These are phyloP conservation scores for Parietaria judaica DNA, from an alignment of 306 rosid genomes.

Conservation along the genomic window DNA sequence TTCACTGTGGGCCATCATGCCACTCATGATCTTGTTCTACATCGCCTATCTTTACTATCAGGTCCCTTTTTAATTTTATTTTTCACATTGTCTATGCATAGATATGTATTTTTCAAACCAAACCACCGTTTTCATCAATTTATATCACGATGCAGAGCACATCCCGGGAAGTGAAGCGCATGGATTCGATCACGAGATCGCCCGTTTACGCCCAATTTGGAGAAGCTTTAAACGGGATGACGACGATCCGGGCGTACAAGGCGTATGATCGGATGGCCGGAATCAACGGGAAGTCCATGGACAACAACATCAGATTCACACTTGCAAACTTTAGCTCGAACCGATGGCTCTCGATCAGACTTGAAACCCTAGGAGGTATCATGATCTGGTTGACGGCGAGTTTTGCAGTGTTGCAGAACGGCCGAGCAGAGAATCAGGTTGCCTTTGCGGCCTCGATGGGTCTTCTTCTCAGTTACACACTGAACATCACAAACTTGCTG, in stretches of 20 bases:
- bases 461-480: conserved; percentile 70
- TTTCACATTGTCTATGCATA: not conserved
- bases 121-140: too few relatives aligned
- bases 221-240: conserved; percentile 77
- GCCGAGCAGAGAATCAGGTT: conserved; percentile 41
- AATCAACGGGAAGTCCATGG: conserved; percentile 73
- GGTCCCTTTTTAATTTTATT: conserved; percentile 27
- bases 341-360: conserved; percentile 64
- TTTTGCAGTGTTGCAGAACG: conserved; percentile 75
- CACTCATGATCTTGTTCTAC: conserved; percentile 69
- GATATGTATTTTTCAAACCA: not conserved
- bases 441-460: conserved; percentile 80
- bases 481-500: conserved; percentile 68
- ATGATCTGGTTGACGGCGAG: conserved; percentile 86
- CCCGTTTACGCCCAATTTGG: conserved; percentile 94
- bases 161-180: conserved; percentile 74
- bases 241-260: conserved; percentile 71
- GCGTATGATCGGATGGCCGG: conserved; percentile 70
- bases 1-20: conserved; percentile 86
- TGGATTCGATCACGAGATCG: conserved; percentile 81
- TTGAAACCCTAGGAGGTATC: conserved; percentile 77
- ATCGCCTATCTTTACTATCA: conserved; percentile 73
- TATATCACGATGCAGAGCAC: conserved; percentile 43
- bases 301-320: conserved; percentile 66
- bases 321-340: conserved; percentile 52